These are phyloP conservation scores for Phytophthora cactorum DNA, from an alignment of 352 stramenopile species.

Conservation along the genomic window DNA sequence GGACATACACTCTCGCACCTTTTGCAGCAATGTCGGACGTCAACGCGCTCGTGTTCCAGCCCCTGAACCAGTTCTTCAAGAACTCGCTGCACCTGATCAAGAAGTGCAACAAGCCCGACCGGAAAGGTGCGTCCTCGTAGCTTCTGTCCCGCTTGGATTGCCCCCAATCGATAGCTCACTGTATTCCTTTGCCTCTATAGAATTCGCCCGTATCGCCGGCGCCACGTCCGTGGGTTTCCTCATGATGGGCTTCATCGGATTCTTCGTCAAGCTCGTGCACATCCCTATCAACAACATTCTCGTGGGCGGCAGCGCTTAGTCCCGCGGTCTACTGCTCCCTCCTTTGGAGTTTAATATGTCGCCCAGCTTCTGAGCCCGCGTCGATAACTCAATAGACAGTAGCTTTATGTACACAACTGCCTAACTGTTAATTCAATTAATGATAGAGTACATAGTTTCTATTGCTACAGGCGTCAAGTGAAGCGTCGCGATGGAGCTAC, in stretches of 20 bases:
- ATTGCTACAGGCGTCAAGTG: neutral
- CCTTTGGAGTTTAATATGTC: slow-evolving; percentile 26
- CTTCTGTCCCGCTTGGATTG: neutral
- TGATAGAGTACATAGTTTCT: neutral
- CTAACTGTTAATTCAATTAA: neutral
- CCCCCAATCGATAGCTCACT: neutral
- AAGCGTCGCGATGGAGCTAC: slow-evolving; percentile 39
- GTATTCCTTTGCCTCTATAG: slow-evolving; percentile 44
- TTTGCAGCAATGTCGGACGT: slow-evolving; percentile 79
- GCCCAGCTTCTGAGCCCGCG: neutral
- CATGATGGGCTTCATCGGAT: slow-evolving; percentile 99
- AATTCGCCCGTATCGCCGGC: slow-evolving; percentile 96
- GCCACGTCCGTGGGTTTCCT: slow-evolving; percentile 97
- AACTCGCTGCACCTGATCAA: slow-evolving; percentile 98
- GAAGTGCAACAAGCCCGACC: slow-evolving; percentile 99
- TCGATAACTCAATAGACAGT: slow-evolving; percentile 47
- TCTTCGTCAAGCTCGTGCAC: slow-evolving; percentile 99
- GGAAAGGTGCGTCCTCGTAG: slow-evolving; percentile 87
- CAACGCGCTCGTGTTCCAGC: slow-evolving; percentile 95
- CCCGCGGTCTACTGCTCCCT: slow-evolving; percentile 7
- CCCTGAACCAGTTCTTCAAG: slow-evolving; percentile 97
- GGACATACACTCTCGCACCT: neutral
- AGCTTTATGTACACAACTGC: slow-evolving; percentile 29
- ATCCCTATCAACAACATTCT: slow-evolving; percentile 99
- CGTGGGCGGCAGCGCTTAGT: slow-evolving; percentile 89